Evolutionary conservation across 306 rosid genomes (phyloP).

Genomic region (Calophaca sinica): DNA sequence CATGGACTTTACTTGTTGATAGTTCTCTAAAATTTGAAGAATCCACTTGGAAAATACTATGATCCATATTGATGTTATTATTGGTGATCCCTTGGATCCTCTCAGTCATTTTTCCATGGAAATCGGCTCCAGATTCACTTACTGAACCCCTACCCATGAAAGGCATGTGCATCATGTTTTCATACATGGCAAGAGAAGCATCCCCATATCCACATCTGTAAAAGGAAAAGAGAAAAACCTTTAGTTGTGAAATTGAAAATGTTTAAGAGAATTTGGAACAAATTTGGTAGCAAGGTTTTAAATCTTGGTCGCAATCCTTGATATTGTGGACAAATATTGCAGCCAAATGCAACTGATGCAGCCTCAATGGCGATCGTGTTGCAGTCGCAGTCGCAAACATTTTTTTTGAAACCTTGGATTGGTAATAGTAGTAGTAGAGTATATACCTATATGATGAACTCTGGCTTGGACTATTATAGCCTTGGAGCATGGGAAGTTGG

Average conservation of each 20-base stretch:
- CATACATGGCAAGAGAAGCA: constrained; percentile 56
- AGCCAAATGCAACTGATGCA: too few species aligned
- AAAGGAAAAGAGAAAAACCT: not conserved
- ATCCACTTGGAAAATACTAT: constrained; percentile 43
- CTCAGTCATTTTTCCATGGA: constrained; percentile 50
- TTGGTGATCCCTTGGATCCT: constrained; percentile 41
- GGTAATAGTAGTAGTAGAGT: not conserved
- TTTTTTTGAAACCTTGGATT: too few species aligned
- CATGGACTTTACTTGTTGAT: constrained; percentile 53
- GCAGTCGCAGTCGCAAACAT: too few species aligned
- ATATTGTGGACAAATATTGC: too few species aligned
- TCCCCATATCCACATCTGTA: constrained; percentile 55
- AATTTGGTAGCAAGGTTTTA: too few species aligned
- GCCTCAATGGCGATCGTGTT: too few species aligned
- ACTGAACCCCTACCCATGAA: not conserved
- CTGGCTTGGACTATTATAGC: constrained; percentile 62
- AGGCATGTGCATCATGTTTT: constrained; percentile 49
- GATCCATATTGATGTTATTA: constrained; percentile 38
- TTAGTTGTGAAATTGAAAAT: not conserved
- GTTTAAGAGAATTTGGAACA: constrained; percentile 7
- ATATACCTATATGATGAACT: constrained; percentile 58
- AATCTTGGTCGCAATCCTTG: too few species aligned
- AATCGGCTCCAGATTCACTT: constrained; percentile 51
- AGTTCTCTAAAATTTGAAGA: constrained; percentile 48
- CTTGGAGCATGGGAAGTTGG: constrained; percentile 93